Evolutionary conservation across 345 rosid genomes (phyloP), one percentile per base, ranked within the genome.

Genomic region (Brassica rapa): DNA sequence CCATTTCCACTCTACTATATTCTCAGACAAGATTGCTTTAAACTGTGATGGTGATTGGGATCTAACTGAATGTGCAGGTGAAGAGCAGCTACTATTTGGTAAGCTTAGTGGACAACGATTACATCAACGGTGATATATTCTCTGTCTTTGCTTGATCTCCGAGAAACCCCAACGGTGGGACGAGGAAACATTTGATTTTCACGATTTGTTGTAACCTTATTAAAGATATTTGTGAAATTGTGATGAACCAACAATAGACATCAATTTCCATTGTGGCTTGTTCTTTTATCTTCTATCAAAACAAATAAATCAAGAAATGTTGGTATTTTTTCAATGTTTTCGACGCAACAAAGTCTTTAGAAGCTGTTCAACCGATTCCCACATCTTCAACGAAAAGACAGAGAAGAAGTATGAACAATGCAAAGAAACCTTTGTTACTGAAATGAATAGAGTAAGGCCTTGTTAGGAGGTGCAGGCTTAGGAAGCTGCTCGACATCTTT

Each of bases 11-110:
- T 32, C 24, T 60, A 25, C 37, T 74, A 19, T 41, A 55, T 19
- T 57, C 14, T 49, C 16, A 27, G 16, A 49, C 59, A 23, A 27
- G 19, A 33, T 24, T 49, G 35, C 12, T 46, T 33, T 23, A 9
- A 9, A 23, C 57, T 67, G 70, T 61, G 19, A 51, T 57, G 72
- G 43, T 73, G 69, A 79, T 69, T 59, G 11, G 14, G 12, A 53
- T 68, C 55, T 19, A 21, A 73, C 25, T 12, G 12, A 62, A 30
- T 56, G 39, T 88, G 87, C 94, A 93, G 99, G 86, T 93, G 75
- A 88, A 93, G 81, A 86, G 82, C 84, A 87, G 78, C 84, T 87
- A 86, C 88, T 93, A 79, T 80, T 83, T 94, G 89, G 98, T 89
- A 35, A 94, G 98, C 87, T 87, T 94, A 37, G 84, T 81, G 69